Percentiles rank a stretch among this genome's conserved stretches.
These are phyloP conservation scores for Larix kaempferi DNA, from an alignment of 75 land plant genomes.

Conservation along the genomic window DNA sequence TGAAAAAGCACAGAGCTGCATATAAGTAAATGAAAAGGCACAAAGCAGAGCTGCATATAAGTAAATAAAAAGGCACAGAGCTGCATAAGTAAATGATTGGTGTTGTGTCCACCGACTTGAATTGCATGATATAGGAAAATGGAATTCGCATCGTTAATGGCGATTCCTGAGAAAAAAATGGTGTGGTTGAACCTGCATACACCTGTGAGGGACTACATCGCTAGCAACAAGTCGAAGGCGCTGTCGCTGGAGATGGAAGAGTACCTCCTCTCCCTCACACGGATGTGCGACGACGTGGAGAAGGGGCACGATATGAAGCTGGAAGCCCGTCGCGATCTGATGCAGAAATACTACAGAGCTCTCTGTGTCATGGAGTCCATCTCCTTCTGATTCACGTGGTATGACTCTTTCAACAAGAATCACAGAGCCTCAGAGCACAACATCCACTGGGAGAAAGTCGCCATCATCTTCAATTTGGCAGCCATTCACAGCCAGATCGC, in stretches of 20 bases:
- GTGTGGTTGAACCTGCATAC: constrained; percentile 63
- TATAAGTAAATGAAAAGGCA: too few relatives aligned
- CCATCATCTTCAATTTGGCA: constrained; percentile 83
- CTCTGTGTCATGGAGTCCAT: constrained; percentile 80
- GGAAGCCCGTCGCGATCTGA: constrained; percentile 68
- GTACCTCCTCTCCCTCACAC: constrained; percentile 55
- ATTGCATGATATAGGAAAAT: not conserved
- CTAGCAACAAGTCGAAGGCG: constrained; percentile 66
- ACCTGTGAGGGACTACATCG: constrained; percentile 62
- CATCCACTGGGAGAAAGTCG: constrained; percentile 92
- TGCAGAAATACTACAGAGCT: constrained; percentile 72
- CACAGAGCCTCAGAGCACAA: constrained; percentile 71
- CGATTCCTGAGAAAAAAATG: constrained; percentile 81
- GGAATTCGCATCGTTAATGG: constrained; percentile 48
- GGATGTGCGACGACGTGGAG: constrained; percentile 55
- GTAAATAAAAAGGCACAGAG: too few relatives aligned
- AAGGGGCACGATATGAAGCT: constrained; percentile 37
- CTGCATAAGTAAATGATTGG: too few relatives aligned
- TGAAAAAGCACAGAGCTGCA: too few relatives aligned
- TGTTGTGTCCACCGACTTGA: too few relatives aligned
- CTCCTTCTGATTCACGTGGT: constrained; percentile 82
- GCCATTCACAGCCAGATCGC: constrained; percentile 88
- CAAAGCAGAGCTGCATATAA: too few relatives aligned
- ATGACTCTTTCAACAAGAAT: constrained; percentile 81
- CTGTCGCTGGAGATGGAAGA: constrained; percentile 68